Conservation (phyloP, 345 rosid genomes). For the Cochlearia excelsa region DNA sequence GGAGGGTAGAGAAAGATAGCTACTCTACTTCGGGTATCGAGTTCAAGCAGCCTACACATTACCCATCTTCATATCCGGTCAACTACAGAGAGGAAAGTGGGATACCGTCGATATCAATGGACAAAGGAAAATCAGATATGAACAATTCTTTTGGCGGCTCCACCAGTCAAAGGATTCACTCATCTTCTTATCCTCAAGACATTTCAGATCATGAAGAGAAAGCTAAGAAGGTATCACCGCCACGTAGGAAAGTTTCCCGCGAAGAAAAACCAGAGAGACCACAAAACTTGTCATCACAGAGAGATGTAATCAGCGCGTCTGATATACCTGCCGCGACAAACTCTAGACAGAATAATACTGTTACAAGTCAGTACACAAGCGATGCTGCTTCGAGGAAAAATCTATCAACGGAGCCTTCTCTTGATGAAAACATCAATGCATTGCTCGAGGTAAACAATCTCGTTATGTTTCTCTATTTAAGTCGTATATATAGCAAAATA, state of each 20-base stretch:
- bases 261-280: conserved; percentile 70
- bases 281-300: conserved; percentile 47
- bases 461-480: no score
- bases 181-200: conserved; percentile 49
- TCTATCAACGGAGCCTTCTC: conserved; percentile 44
- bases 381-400: conserved; percentile 40
- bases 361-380: conserved; percentile 20
- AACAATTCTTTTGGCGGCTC: conserved; percentile 34
- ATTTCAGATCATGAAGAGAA: conserved; percentile 65
- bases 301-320: conserved; percentile 45
- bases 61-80: not conserved
- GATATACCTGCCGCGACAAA: conserved; percentile 46
- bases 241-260: conserved; percentile 68
- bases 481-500: not conserved
- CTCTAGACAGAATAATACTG: conserved; percentile 34
- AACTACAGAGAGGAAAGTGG: conserved; percentile 47
- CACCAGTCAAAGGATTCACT: conserved; percentile 44
- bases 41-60: conserved; percentile 44
- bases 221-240: conserved; percentile 78
- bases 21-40: conserved; percentile 20
- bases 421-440: conserved; percentile 72
- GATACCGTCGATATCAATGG: conserved; percentile 47
- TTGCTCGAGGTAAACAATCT: conserved; percentile 64
- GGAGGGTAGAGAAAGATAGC: conserved; percentile 59
- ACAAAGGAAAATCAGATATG: conserved; percentile 46